A percentile compares a stretch with the other conserved stretches of the same genome.
Evolutionary conservation across 176 grass and related monocot genomes (phyloP).

Genomic region (Triticum monococcum): DNA sequence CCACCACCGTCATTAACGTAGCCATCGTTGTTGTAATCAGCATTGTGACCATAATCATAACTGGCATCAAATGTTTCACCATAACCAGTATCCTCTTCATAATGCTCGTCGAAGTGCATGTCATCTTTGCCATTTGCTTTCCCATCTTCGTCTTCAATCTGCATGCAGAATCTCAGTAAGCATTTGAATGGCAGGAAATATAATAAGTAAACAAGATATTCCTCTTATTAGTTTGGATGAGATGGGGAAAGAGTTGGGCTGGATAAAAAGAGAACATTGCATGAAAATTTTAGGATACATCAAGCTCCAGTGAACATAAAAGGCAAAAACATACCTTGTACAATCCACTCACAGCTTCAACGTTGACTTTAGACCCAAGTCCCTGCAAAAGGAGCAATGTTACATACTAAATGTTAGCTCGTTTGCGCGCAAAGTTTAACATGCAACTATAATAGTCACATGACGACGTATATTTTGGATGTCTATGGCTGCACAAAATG

Average conservation of each 20-base stretch:
- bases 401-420: not conserved
- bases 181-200: not conserved
- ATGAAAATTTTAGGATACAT: not conserved
- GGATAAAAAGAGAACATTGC: not conserved
- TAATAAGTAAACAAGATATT: not conserved
- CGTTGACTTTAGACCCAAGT: conserved; percentile 62
- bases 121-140: not conserved
- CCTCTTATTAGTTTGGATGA: not conserved
- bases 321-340: conserved; percentile 59
- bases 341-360: conserved; percentile 53
- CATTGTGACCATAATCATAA: not conserved
- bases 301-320: conserved; percentile 11
- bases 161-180: not conserved
- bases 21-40: not conserved
- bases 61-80: not conserved
- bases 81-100: not conserved
- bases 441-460: not conserved
- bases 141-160: not conserved
- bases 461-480: not conserved
- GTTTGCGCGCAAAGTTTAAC: not conserved
- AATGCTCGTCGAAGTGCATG: not conserved
- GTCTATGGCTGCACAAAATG: not conserved
- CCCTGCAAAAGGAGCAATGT: conserved; percentile 42
- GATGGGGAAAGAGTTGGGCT: too few relatives aligned
- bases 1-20: conserved; percentile 21